phyloP scores from a whole-genome alignment of 2,329 filamentous ascomycete genomes.

The Dryadomyces sulphureus region DNA sequence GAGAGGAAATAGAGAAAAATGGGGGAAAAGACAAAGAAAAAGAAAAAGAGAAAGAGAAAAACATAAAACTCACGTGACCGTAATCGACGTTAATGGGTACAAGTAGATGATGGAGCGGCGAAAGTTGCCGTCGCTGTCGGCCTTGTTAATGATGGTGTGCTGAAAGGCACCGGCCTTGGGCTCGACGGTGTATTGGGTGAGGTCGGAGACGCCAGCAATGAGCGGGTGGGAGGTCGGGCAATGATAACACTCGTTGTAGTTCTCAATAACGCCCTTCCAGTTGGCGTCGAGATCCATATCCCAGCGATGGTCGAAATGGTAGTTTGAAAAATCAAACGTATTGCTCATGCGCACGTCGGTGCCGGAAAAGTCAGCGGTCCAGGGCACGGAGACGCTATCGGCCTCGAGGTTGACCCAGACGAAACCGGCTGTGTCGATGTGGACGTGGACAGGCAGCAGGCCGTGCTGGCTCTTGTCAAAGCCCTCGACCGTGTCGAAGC shows the following conservation, averaged over 20 bases:
- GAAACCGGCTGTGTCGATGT: constrained; percentile 18
- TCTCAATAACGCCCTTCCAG: constrained; percentile 28
- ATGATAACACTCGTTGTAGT: constrained; percentile 35
- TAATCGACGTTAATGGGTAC: constrained; percentile 24
- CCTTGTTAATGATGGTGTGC: constrained; percentile 9
- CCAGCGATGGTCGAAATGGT: constrained; percentile 12
- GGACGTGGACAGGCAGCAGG: constrained; percentile 30
- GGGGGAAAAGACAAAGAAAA: constrained; percentile 14
- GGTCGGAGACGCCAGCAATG: constrained; percentile 26
- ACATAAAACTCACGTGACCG: constrained; percentile 20
- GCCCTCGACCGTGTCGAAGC: constrained; percentile 21
- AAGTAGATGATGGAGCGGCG: constrained; percentile 21
- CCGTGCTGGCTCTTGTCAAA: constrained; percentile 26
- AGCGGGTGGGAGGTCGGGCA: constrained; percentile 32
- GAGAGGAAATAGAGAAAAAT: constrained; percentile 33
- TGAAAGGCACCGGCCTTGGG: constrained; percentile 13
- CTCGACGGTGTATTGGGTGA: constrained; percentile 27
- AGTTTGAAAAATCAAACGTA: constrained; percentile 14
- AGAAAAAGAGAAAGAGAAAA: neutral
- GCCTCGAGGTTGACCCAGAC: constrained; percentile 21
- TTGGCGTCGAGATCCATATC: constrained; percentile 21
- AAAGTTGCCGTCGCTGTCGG: constrained; percentile 5
- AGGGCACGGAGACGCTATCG: constrained; percentile 17
- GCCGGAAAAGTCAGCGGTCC: constrained; percentile 17
- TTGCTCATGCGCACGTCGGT: neutral